phyloP scores from a whole-genome alignment of 371 early-diverging fungal species.

The Phascolomyces articulosus region DNA sequence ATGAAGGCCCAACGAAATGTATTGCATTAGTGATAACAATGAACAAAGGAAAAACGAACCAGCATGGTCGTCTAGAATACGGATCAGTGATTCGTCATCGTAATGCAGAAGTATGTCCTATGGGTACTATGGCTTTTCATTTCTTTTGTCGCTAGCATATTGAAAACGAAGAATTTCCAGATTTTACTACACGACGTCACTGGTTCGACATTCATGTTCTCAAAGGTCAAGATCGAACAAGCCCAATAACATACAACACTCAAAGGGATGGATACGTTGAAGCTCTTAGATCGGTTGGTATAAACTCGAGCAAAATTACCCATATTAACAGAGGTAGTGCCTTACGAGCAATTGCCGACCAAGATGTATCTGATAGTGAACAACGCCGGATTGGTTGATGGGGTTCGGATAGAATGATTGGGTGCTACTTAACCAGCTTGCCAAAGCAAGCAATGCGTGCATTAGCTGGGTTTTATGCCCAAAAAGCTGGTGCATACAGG shows the following conservation, averaged over 20 bases:
- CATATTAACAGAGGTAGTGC: background rate
- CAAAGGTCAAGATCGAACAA: background rate
- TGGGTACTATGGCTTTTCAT: background rate
- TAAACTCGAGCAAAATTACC: background rate
- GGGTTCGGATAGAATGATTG: background rate
- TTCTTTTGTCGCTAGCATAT: slow-evolving; percentile 1
- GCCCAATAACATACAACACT: background rate
- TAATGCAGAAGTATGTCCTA: background rate
- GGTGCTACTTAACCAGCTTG: no score
- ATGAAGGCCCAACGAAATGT: background rate
- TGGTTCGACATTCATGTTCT: background rate
- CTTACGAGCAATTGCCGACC: background rate
- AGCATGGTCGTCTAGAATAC: background rate
- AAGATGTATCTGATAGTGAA: background rate
- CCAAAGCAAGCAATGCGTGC: no score
- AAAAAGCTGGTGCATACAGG: no score
- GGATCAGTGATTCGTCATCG: background rate
- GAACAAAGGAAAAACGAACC: background rate
- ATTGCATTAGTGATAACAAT: background rate
- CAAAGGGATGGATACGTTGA: background rate
- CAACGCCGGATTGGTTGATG: background rate
- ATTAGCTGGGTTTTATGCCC: no score
- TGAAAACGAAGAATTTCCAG: background rate
- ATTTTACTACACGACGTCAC: background rate
- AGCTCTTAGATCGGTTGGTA: background rate